Percentiles rank a stretch among this genome's conserved stretches.
phyloP scores from a whole-genome alignment of 352 stramenopile species.

The Phytophthora lateralis region DNA sequence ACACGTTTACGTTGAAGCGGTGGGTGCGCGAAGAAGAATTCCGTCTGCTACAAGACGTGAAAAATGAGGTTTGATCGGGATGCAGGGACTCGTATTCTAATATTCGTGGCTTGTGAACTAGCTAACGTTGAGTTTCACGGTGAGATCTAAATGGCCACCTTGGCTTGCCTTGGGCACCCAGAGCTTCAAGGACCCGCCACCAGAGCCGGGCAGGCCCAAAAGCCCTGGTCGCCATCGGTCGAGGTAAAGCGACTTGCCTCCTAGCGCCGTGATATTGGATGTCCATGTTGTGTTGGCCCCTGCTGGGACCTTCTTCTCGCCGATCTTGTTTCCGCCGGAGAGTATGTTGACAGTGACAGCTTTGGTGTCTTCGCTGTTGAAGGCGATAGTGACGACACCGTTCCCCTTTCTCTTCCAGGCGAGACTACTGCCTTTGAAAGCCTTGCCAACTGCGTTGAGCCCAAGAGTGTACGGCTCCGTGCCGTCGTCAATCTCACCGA shows the following conservation, averaged over 20 bases:
- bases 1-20: constrained; percentile 41
- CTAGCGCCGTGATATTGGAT: constrained; percentile 1
- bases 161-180: constrained; percentile 10
- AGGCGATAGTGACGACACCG: constrained; percentile 37
- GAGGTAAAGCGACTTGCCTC: constrained; percentile 12
- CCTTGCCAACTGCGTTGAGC: constrained; percentile 37
- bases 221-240: constrained; percentile 15
- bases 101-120: not conserved
- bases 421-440: constrained; percentile 37
- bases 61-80: not conserved
- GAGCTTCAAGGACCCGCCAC: constrained; percentile 12
- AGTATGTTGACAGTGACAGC: constrained; percentile 14
- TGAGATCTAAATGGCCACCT: constrained; percentile 17
- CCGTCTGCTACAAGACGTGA: constrained; percentile 38
- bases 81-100: not conserved
- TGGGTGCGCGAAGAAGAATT: constrained; percentile 59
- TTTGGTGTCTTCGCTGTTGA: constrained; percentile 27
- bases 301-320: constrained; percentile 37
- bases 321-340: constrained; percentile 22
- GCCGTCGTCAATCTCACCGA: constrained; percentile 42
- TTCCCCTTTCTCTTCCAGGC: constrained; percentile 44
- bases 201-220: constrained; percentile 10
- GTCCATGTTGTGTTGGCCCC: constrained; percentile 2
- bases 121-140: constrained; percentile 17
- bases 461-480: constrained; percentile 37